phyloP scores from a whole-genome alignment of 148 eudicot genomes.

The Persicaria maculosa region DNA sequence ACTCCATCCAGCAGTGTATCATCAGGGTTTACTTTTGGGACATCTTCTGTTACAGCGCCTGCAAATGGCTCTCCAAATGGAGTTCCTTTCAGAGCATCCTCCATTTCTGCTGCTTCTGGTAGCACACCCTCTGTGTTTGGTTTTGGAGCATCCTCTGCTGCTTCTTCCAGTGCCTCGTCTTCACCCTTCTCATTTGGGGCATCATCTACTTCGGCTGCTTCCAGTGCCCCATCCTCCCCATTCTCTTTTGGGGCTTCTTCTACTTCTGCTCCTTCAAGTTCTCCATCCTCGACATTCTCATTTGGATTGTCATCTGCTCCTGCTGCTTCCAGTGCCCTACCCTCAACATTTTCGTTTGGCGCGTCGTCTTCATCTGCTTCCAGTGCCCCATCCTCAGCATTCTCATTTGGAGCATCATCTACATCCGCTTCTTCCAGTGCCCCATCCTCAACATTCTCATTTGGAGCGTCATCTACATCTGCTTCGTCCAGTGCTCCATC shows the following conservation, averaged over 20 bases:
- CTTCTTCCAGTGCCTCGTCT: background rate
- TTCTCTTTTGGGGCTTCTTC: background rate
- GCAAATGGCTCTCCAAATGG: too few species aligned
- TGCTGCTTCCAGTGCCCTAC: background rate
- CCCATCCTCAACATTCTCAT: conserved; percentile 14
- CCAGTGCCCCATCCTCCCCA: background rate
- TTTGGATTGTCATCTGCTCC: background rate
- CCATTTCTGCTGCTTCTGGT: background rate
- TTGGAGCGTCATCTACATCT: conserved; percentile 23
- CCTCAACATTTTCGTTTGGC: conserved; percentile 4
- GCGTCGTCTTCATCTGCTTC: background rate
- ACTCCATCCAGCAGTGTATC: background rate
- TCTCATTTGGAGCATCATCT: conserved; percentile 21
- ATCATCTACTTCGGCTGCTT: background rate
- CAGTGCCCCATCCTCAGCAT: conserved; percentile 13
- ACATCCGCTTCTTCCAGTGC: conserved; percentile 19
- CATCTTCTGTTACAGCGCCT: background rate
- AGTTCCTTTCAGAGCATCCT: background rate
- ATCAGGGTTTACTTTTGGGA: background rate
- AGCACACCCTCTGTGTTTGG: background rate
- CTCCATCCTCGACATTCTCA: background rate
- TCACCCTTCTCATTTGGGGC: background rate
- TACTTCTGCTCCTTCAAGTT: background rate
- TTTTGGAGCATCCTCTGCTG: conserved; percentile 6
- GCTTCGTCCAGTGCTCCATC: conserved; percentile 16